Evolutionary conservation across 306 rosid genomes (phyloP).

Genomic region (Biancaea sappan): DNA sequence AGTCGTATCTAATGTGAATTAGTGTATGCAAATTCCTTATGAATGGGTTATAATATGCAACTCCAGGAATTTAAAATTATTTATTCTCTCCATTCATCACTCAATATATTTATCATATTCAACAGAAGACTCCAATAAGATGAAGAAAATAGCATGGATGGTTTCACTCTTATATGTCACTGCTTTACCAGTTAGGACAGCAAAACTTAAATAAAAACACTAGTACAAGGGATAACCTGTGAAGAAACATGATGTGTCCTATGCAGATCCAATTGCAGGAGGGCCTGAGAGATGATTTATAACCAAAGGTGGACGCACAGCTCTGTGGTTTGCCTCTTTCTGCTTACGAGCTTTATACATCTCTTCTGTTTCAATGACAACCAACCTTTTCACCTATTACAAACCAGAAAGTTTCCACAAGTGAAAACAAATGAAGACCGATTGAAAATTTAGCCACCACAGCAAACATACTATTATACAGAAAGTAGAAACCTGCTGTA

Average conservation of each 20-base stretch:
- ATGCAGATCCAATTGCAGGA: background rate
- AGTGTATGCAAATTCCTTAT: too few relatives aligned
- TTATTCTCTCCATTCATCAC: too few relatives aligned
- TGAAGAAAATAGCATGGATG: background rate
- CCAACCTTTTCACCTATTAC: conserved; percentile 6
- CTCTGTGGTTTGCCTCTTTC: background rate
- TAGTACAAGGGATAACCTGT: background rate
- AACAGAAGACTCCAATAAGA: background rate
- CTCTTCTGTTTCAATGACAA: background rate
- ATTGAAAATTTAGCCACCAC: background rate
- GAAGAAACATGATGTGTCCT: background rate
- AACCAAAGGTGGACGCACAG: conserved; percentile 1
- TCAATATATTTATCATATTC: too few relatives aligned
- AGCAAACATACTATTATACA: background rate
- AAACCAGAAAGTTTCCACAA: background rate
- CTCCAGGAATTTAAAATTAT: too few relatives aligned
- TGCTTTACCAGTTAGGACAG: background rate
- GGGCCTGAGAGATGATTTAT: background rate
- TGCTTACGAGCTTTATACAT: conserved; percentile 6
- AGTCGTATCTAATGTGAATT: too few relatives aligned
- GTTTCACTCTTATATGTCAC: background rate
- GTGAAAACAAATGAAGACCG: background rate
- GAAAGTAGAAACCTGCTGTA: background rate
- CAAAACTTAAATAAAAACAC: background rate
- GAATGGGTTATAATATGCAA: too few relatives aligned